Evolutionary conservation across 768 basidiomycete genomes (phyloP).

Genomic region (Russula sp.): DNA sequence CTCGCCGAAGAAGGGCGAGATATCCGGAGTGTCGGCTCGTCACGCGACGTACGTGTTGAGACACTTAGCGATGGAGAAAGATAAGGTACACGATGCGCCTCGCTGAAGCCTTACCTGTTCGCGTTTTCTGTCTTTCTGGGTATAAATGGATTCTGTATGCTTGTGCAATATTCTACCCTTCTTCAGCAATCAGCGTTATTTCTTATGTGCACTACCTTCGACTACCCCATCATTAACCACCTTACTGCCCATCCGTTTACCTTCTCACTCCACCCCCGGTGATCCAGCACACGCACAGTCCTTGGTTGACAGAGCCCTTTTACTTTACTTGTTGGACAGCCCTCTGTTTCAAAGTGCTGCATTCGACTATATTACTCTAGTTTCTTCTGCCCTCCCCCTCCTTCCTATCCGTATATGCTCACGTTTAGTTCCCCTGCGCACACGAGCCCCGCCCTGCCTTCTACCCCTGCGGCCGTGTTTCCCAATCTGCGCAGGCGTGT

Average conservation of each 20-base stretch:
- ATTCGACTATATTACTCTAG: conserved; percentile 19
- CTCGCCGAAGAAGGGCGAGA: conserved; percentile 87
- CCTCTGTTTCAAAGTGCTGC: conserved; percentile 8
- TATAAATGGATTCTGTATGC: conserved; percentile 20
- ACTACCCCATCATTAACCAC: conserved; percentile 15
- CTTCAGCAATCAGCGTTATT: conserved; percentile 21
- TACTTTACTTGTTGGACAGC: conserved; percentile 17
- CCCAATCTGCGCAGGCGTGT: background rate
- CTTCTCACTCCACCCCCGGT: background rate
- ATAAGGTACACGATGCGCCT: conserved; percentile 26
- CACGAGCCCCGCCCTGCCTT: background rate
- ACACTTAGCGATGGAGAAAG: conserved; percentile 48
- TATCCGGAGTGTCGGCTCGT: conserved; percentile 75
- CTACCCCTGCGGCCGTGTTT: background rate
- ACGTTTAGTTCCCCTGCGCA: conserved; percentile 4
- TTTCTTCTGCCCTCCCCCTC: conserved; percentile 1
- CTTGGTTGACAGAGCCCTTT: conserved; percentile 12
- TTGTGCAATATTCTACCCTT: conserved; percentile 22
- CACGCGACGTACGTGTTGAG: conserved; percentile 74
- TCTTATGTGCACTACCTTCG: conserved; percentile 20
- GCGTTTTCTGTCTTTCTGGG: conserved; percentile 12
- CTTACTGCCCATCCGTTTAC: conserved; percentile 2
- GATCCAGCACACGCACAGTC: conserved; percentile 1
- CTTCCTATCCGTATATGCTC: background rate
- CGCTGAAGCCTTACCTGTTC: conserved; percentile 4